A percentile compares a stretch with the other conserved stretches of the same genome.
Conservation (phyloP, 2,329 filamentous ascomycete genomes). For the Aspergillus tanneri region DNA sequence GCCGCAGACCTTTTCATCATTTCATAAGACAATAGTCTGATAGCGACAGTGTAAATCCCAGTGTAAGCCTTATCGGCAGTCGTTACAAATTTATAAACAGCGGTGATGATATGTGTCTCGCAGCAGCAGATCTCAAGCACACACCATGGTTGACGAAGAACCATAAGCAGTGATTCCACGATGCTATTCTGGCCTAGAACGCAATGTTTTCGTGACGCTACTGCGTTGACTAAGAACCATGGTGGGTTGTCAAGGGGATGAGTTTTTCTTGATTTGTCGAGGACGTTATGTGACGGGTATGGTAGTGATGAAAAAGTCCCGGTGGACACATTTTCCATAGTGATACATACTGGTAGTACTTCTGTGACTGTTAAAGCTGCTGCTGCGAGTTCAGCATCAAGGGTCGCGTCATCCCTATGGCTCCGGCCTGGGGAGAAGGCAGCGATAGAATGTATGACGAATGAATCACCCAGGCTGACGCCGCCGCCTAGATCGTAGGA, state of each 20-base stretch:
- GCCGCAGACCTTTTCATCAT: not conserved
- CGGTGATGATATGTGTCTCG: conserved; percentile 9
- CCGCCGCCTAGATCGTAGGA: not conserved
- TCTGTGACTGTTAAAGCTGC: not conserved
- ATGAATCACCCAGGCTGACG: not conserved
- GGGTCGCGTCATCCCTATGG: not conserved
- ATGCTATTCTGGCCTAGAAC: conserved; percentile 12
- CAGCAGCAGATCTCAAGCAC: conserved; percentile 21
- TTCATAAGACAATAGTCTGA: conserved; percentile 16
- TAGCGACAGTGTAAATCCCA: conserved; percentile 11
- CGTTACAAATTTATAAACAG: conserved; percentile 8
- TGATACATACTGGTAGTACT: not conserved
- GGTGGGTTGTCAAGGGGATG: conserved; percentile 6
- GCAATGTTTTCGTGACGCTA: conserved; percentile 15
- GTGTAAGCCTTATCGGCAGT: conserved; percentile 9
- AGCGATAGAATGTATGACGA: not conserved
- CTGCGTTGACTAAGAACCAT: conserved; percentile 20
- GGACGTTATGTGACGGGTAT: not conserved
- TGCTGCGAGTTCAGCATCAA: not conserved
- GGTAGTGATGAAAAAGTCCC: not conserved
- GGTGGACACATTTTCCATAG: not conserved
- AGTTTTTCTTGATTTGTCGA: not conserved
- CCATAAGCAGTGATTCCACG: conserved; percentile 15
- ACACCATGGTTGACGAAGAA: conserved; percentile 23
- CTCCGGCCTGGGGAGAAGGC: not conserved